Evolutionary conservation across 1,139 yeast genomes (phyloP), one percentile per base, ranked within the genome.

Genomic region (Blastobotrys apis): DNA sequence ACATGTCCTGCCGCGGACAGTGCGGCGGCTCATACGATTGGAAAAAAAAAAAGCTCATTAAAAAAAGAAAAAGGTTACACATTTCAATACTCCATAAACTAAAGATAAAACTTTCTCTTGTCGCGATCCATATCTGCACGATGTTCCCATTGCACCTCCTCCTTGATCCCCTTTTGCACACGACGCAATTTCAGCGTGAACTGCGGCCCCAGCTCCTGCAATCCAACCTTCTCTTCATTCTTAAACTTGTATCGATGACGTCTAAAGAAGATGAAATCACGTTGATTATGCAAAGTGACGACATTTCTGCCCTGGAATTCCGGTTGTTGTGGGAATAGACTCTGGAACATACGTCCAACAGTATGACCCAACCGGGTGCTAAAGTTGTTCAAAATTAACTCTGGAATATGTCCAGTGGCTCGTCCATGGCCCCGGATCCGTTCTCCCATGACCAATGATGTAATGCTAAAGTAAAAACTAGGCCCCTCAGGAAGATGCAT

Each of bases 161-260:
- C 95, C 60, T 81, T 81, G 57, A 92, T 75, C 38, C 97, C 98
- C 69, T 80, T 83, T 64, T 90, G 97, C 50, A 94, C 72, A 60
- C 97, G 75, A 63, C 96, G 77, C 53, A 94, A 71, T 61, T 84
- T 83, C 61, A 92, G 68, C 0, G 98, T 94, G 64, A 92, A 94
- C 64, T 90, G 96, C 0, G 98, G 98, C 0, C 98, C 98, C 40
- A 92, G 71, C 61, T 94, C 98, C 61, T 92, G 98, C 44, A 92
- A 69, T 4, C 98, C 97, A 1, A 90, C 97, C 58, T 79, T 81
- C 62, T 87, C 95, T 53, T 88, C 96, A 62, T 88, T 85, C 58
- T 80, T 75, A 68, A 92, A 92, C 5, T 87, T 72, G 60, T 92
- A 92, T 59, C 98, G 77, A 63, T 92, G 98, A 68, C 97, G 80